Evolutionary conservation across 331 rosid genomes (phyloP), one percentile per base, ranked within the genome.

Genomic region (Rosa hybrid): DNA sequence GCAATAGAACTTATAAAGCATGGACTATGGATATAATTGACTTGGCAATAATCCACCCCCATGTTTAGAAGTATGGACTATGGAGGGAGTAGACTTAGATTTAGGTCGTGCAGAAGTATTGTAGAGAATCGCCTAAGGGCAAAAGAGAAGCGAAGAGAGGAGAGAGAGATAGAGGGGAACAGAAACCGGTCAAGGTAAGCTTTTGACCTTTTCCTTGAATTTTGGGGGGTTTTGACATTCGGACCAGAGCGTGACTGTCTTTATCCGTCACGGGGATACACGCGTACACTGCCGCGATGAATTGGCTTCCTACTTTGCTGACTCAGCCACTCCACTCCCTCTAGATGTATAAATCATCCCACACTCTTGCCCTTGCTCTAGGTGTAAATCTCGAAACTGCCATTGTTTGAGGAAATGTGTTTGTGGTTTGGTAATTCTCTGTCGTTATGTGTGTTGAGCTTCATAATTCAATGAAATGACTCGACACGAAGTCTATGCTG

Each of bases 151-250:
- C 16, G 27, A 11, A 11, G 42, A 4, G 21, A 27, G 9, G 3
- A 18, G 74, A 45, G 49, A 7, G 48, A 44, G 3, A 18, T 56
- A 45, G 49, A 7, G 48, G 8, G 4, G 8, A 3, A 2, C 42
- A n/a, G 2, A 83, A 79, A 82, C 20, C 3, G 68, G 89, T 86
- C 83, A 83, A 75, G 7, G 70, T 13, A n/a, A 9, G 68, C 13
- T 53, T 51, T 59, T 74, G 6, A 46, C 20, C 13, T 45, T 78
- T 65, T 72, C 59, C 25, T 9, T 27, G 17, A 56, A 48, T 21
- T 8, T 76, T 13, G 11, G 16, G n/a, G n/a, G 41, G 50, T 62
- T 78, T 18, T 27, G 77, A 59, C 77, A 39, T 54, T 77, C 41
- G 73, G 57, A 74, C 72, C 60, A 59, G 17, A 54, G 81, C 25